phyloP scores from a whole-genome alignment of 768 basidiomycete species.

The Kwoniella europaea region DNA sequence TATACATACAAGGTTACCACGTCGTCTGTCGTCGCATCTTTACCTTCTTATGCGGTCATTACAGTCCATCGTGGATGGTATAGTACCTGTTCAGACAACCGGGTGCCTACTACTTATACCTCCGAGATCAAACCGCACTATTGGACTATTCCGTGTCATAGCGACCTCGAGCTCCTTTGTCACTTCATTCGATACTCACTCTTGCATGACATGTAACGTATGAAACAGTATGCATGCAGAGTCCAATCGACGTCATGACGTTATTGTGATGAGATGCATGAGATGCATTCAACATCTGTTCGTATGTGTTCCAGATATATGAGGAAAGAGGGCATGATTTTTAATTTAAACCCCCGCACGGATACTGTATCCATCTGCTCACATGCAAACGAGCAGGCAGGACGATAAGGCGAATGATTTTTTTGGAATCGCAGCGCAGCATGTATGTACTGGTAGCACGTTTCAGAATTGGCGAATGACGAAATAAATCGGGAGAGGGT shows the following conservation, averaged over 20 bases:
- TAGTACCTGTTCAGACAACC: background rate
- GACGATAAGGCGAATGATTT: no score
- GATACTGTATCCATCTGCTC: no score
- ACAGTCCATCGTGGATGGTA: no score
- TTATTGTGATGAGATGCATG: background rate
- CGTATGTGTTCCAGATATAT: no score
- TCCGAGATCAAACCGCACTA: background rate
- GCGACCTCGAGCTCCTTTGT: background rate
- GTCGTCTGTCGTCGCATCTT: background rate
- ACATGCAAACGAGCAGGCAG: no score
- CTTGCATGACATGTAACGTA: background rate
- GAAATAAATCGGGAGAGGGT: no score
- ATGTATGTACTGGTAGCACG: no score
- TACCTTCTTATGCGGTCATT: background rate
- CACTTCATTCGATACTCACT: background rate
- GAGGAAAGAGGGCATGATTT: no score
- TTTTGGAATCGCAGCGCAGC: no score
- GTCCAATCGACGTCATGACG: background rate
- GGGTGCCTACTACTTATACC: background rate
- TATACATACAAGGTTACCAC: no score
- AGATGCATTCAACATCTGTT: background rate
- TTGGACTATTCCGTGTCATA: background rate
- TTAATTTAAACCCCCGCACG: no score
- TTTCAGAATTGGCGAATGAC: no score
- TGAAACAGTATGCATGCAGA: background rate